These are phyloP conservation scores for Paracorniculantispora psalliotae DNA, from an alignment of 2,329 filamentous ascomycete genomes.

Conservation along the genomic window DNA sequence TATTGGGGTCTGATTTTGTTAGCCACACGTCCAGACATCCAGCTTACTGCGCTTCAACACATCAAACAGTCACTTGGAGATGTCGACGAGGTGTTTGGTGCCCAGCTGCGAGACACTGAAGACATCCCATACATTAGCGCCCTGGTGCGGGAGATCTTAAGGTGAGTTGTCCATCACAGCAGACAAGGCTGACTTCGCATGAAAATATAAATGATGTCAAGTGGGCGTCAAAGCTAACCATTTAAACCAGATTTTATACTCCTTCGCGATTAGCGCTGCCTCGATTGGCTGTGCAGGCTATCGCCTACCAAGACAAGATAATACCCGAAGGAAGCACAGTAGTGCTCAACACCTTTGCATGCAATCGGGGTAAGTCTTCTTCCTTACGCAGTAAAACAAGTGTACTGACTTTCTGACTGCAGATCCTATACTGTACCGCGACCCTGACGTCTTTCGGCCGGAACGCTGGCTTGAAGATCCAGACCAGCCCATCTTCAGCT, in stretches of 20 bases:
- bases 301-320: constrained; percentile 2
- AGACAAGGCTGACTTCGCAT: too few species aligned
- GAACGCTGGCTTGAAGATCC: constrained; percentile 7
- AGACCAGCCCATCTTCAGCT: constrained; percentile 11
- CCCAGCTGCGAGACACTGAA: background rate
- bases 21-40: background rate
- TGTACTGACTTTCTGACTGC: too few species aligned
- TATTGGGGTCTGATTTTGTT: constrained; percentile 1
- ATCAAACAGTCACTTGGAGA: background rate
- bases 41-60: background rate
- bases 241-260: background rate
- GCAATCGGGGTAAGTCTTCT: background rate
- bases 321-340: constrained; percentile 1
- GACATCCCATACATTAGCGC: constrained; percentile 4
- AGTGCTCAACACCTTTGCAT: constrained; percentile 4
- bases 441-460: constrained; percentile 4
- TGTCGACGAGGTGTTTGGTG: background rate
- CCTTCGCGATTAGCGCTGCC: constrained; percentile 2
- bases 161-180: background rate
- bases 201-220: too few species aligned
- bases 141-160: constrained; percentile 1
- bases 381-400: too few species aligned
- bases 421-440: background rate
- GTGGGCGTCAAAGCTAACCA: too few species aligned
- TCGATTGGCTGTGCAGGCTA: background rate